Percentiles rank a stretch among this genome's conserved stretches.
phyloP scores from a whole-genome alignment of 139 green algal species.

The Coccomyxa sp. region DNA sequence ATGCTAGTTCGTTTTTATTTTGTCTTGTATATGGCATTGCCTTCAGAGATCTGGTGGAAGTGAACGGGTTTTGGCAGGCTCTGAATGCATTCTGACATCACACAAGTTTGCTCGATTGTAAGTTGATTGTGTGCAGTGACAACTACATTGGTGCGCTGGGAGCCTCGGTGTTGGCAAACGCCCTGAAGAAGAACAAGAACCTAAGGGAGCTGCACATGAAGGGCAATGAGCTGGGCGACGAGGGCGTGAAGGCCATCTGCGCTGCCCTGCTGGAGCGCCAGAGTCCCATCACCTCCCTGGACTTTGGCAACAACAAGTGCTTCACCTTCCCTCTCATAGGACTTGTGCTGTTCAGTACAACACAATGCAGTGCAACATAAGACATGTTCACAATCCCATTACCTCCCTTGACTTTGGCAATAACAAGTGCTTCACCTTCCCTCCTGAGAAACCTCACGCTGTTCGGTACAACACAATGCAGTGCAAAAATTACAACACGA shows the following conservation, averaged over 20 bases:
- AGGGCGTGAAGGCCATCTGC: slow-evolving; percentile 72
- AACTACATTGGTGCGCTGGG: slow-evolving; percentile 78
- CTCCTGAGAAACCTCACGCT: neutral
- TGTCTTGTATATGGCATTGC: too few species aligned
- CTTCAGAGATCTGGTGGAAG: too few species aligned
- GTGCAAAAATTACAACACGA: too few species aligned
- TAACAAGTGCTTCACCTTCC: slow-evolving; percentile 66
- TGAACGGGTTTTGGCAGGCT: too few species aligned
- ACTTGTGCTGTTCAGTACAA: neutral
- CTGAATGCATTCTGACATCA: too few species aligned
- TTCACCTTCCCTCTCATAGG: neutral
- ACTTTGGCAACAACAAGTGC: slow-evolving; percentile 87
- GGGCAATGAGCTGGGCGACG: slow-evolving; percentile 91
- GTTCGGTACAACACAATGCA: too few species aligned
- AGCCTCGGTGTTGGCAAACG: slow-evolving; percentile 64
- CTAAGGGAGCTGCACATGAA: slow-evolving; percentile 81
- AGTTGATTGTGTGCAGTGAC: slow-evolving; percentile 35
- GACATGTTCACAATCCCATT: slow-evolving; percentile 5
- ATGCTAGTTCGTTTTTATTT: too few species aligned
- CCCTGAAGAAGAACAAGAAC: slow-evolving; percentile 65
- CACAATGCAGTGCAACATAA: too few species aligned
- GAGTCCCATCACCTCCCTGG: slow-evolving; percentile 44
- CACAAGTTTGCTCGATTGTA: too few species aligned
- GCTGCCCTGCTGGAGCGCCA: slow-evolving; percentile 58
- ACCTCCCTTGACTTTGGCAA: slow-evolving; percentile 86